phyloP scores from a whole-genome alignment of 306 rosid species.

The Notholithocarpus densiflorus region DNA sequence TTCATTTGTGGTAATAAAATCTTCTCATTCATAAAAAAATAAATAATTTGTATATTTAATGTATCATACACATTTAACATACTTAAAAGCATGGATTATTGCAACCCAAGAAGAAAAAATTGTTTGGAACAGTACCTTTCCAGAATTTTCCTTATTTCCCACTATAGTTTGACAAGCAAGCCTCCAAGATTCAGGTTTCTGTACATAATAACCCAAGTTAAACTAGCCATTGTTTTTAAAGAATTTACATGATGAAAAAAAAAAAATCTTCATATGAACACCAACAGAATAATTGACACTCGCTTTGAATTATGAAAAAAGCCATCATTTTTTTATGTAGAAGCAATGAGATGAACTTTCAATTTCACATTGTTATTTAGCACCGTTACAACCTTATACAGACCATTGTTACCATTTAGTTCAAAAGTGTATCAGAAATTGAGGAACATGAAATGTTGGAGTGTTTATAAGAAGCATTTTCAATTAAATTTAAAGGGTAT shows the following conservation, averaged over 20 bases:
- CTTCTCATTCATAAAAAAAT: no score
- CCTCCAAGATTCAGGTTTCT: constrained; percentile 97
- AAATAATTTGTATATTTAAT: background rate
- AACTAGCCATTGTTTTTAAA: constrained; percentile 8
- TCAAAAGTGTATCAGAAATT: background rate
- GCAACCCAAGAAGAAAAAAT: constrained; percentile 8
- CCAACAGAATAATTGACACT: background rate
- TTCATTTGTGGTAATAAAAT: no score
- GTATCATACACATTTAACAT: background rate
- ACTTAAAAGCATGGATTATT: background rate
- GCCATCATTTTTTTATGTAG: background rate
- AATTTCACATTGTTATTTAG: background rate
- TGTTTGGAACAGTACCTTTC: constrained; percentile 62
- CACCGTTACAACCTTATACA: background rate
- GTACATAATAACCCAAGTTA: constrained; percentile 16
- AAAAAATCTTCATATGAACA: background rate
- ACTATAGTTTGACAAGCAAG: constrained; percentile 97
- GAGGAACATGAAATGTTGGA: background rate
- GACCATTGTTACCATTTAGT: background rate
- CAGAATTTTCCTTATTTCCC: constrained; percentile 84
- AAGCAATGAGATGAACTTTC: background rate
- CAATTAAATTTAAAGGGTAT: background rate
- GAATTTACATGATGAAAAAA: background rate
- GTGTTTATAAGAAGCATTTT: background rate
- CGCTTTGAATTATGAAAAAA: background rate